Percentiles rank a stretch among this genome's conserved stretches.
These are phyloP conservation scores for Striga asiatica DNA, from an alignment of 257 asterid species.

Conservation along the genomic window DNA sequence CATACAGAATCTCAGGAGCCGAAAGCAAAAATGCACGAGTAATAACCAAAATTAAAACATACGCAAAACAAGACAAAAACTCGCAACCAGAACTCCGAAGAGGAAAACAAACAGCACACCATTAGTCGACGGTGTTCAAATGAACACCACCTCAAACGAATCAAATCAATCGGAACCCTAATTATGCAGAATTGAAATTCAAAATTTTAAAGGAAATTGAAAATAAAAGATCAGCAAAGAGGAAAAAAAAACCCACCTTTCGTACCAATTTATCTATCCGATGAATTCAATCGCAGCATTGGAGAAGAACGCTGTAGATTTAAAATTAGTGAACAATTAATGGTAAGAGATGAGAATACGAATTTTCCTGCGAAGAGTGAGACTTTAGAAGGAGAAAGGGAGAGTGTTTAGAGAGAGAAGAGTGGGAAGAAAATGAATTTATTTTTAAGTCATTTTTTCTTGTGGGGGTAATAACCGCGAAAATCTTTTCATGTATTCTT, in stretches of 20 bases:
- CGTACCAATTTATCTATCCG: constrained; percentile 20
- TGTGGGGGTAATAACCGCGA: constrained; percentile 47
- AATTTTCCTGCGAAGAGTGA: constrained; percentile 23
- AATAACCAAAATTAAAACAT: constrained; percentile 16
- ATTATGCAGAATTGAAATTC: constrained; percentile 14
- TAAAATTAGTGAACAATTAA: constrained; percentile 13
- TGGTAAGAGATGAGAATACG: constrained; percentile 25
- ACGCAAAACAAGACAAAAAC: constrained; percentile 8
- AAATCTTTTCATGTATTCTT: constrained; percentile 32
- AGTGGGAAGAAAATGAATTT: constrained; percentile 29
- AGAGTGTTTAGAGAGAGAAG: constrained; percentile 28
- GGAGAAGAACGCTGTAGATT: constrained; percentile 12
- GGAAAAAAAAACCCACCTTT: neutral
- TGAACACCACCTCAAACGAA: constrained; percentile 10
- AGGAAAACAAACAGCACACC: neutral
- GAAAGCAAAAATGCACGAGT: constrained; percentile 8
- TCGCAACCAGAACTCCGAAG: constrained; percentile 9
- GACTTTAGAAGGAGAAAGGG: constrained; percentile 32
- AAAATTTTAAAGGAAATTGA: constrained; percentile 11
- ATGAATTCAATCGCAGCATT: constrained; percentile 33
- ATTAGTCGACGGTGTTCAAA: constrained; percentile 16
- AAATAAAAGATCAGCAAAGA: constrained; percentile 20
- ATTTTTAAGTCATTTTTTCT: constrained; percentile 12
- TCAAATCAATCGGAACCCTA: constrained; percentile 16
- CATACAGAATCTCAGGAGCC: neutral